Evolutionary conservation across 1,284 basidiomycete genomes (phyloP), one percentile per base, ranked within the genome.

Genomic region (Cryptococcus amylolentus): DNA sequence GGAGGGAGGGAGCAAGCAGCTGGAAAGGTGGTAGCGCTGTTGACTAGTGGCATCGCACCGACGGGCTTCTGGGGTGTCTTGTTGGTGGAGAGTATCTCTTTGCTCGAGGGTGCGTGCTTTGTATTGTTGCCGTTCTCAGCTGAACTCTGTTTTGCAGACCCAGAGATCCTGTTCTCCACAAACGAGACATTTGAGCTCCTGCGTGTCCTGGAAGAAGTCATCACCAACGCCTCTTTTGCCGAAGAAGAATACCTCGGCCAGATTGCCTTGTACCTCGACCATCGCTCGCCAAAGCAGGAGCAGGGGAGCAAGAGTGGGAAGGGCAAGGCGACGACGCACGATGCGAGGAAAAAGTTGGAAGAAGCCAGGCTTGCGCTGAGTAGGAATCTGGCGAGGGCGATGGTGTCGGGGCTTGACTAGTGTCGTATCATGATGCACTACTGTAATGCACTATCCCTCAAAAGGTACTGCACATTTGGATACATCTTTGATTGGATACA

Each of bases 111-210:
- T 78, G 56, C 63, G 76, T 62, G 9, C 1, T 2, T 26, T 54
- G 28, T 0, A 31, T 27, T 18, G 54, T 16, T 2, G 27, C n/a
- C 7, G 28, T 23, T 23, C 23, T 23, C 45, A 16, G n/a, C 43
- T 49, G 46, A 53, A 53, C 40, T 5, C 28, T 48, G 31, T 35
- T 31, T n/a, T 3, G 23, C 63, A 79, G 79, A 75, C 51, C 52
- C 67, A 16, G 75, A 77, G 12, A 70, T 77, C 26, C 63, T 77
- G 10, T 64, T 81, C 54, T 58, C 68, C 2, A 63, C 75, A 2
- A 58, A 69, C 13, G 75, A 75, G 48, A 79, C 78, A 1, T 79
- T 76, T 48, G 79, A 80, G 55, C 69, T 80, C 20, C 67, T 81
- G 54, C 67, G 78, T 2, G 66, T 77, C 16, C 59, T 80, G n/a